Evolutionary conservation across 2,329 filamentous ascomycete species (phyloP).

Genomic region (Sporothrix dimorphospora): DNA sequence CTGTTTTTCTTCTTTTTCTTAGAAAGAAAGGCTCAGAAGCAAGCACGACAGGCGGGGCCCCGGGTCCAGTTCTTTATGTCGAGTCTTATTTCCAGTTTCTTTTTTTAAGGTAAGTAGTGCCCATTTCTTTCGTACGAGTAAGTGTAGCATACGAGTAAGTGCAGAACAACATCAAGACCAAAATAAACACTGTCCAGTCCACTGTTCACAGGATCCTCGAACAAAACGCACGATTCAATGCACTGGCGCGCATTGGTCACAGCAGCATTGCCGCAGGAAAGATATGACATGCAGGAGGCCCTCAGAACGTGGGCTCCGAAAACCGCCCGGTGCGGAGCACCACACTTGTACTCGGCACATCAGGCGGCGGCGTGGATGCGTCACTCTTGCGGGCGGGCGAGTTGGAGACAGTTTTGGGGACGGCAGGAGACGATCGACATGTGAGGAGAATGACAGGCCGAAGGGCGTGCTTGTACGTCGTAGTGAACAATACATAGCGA

Average conservation of each 20-base stretch:
- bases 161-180: too few relatives aligned
- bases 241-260: not conserved
- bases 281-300: not conserved
- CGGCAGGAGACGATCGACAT: not conserved
- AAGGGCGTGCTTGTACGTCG: not conserved
- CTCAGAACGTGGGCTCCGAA: not conserved
- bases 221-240: not conserved
- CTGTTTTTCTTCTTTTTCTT: not conserved
- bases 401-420: constrained; percentile 6
- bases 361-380: not conserved
- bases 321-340: constrained; percentile 5
- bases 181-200: not conserved
- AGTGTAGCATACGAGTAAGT: not conserved
- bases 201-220: not conserved
- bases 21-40: too few relatives aligned
- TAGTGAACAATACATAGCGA: not conserved
- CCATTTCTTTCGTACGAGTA: not conserved
- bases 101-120: not conserved
- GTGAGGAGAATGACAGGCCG: not conserved
- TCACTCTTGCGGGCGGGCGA: not conserved
- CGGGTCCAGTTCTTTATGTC: not conserved
- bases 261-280: not conserved
- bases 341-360: not conserved
- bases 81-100: not conserved
- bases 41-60: constrained; percentile 9